Percentiles rank a stretch among this genome's conserved stretches.
These are phyloP conservation scores for Suillus fuscotomentosus DNA, from an alignment of 768 basidiomycete genomes.

Conservation along the genomic window DNA sequence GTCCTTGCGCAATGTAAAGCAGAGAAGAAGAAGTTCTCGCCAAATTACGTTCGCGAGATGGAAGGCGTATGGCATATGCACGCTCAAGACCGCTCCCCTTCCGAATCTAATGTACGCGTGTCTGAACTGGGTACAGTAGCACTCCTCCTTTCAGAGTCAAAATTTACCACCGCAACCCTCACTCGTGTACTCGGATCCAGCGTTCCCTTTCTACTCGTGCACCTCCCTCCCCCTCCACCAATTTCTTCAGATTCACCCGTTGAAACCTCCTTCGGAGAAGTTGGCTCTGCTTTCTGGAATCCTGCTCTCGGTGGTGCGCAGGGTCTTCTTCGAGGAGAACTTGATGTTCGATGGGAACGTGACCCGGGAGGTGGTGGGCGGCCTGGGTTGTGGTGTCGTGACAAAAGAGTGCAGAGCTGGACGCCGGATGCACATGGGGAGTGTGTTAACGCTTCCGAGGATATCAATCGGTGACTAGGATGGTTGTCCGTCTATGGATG, in stretches of 20 bases:
- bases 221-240: conserved; percentile 50
- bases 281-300: conserved; percentile 67
- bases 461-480: not conserved
- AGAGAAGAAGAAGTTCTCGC: conserved; percentile 76
- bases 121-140: conserved; percentile 45
- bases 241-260: conserved; percentile 13
- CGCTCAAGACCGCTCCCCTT: not conserved
- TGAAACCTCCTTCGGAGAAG: conserved; percentile 13
- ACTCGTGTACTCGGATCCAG: conserved; percentile 71
- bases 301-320: conserved; percentile 53
- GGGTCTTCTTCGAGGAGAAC: conserved; percentile 57
- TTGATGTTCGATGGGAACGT: conserved; percentile 72
- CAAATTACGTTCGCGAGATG: conserved; percentile 82
- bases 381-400: conserved; percentile 40
- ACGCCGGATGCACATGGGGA: conserved; percentile 10
- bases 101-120: not conserved
- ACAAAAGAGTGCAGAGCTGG: conserved; percentile 23
- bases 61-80: conserved; percentile 75
- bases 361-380: conserved; percentile 18
- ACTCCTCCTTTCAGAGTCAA: conserved; percentile 76
- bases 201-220: conserved; percentile 77
- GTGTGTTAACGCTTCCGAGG: not conserved
- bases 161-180: conserved; percentile 71
- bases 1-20: conserved; percentile 92
- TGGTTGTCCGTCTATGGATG: not conserved